Evolutionary conservation across 352 stramenopile species (phyloP), one percentile per base, ranked within the genome.

Genomic region (Plasmopara viticola): DNA sequence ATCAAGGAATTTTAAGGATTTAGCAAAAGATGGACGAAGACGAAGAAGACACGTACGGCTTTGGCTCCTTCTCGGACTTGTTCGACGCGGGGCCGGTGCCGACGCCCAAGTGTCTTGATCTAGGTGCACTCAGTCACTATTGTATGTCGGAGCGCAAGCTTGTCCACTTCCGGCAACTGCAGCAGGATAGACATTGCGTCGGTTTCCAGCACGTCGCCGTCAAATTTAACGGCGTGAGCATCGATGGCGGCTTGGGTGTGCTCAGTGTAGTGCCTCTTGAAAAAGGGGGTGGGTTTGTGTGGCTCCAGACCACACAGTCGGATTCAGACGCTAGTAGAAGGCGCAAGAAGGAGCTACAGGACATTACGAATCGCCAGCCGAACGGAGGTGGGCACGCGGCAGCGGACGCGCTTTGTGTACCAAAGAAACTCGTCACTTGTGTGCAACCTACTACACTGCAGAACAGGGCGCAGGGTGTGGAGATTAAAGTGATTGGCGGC

Each of bases 21-120:
- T 41, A 1, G n/a, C 37, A 17, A 13, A 15, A 14, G 37, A 68
- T 84, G 69, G 66, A 85, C 14, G 73, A 86, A 25, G 72, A 84
- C 38, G 73, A 84, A n/a, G n/a, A n/a, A 30, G 74, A 86, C 48
- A 73, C 65, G 53, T 85, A 84, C 60, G 78, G 74, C 78, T 88
- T 86, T 51, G 69, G 73, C 35, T 81, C 77, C 44, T 78, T 74
- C 62, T 70, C 72, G 20, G 73, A 84, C 8, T 64, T 88, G 58
- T 84, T 88, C 54, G 34, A 56, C 12, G 9, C 18, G 14, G 37
- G 42, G 6, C 9, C 48, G 6, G 13, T 44, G 25, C 52, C 8
- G 9, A 28, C 35, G 2, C 15, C 34, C 9, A 69, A 73, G 48
- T 51, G 42, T 5, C 51, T 86, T 35, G 69, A 83, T 39, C 31